Evolutionary conservation across 2,329 filamentous ascomycete genomes (phyloP), one percentile per base, ranked within the genome.

Genomic region (Davidsoniella neocaledoniae): DNA sequence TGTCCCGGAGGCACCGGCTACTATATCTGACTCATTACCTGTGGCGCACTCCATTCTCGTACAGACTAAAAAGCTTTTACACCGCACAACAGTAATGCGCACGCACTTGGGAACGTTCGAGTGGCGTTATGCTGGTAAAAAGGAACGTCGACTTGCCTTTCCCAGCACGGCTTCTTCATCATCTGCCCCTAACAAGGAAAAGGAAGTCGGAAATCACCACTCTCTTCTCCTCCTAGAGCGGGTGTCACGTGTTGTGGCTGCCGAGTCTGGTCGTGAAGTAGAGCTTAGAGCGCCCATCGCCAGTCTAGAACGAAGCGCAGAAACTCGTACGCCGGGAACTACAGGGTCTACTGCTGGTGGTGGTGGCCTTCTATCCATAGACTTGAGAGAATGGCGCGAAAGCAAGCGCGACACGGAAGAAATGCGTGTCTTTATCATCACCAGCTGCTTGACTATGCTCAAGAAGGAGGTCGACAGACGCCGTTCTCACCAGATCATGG

Each of bases 381-480:
- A 71, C 52, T 54, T 70, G 54, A 44, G 58, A 2, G 58, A 58
- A 49, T 67, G 64, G 62, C 52, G 50, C 21, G 63, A 58, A 6
- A 36, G 50, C 2, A 66, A 65, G 56, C 60, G 72, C 52, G 50
- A 52, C 23, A 25, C 38, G 6, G 53, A 54, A 33, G 51, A 53
- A 37, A 40, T 51, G 45, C 46, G 46, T 56, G 63, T 68, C n/a
- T 54, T 79, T 17, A 65, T 73, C 8, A 66, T 80, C 16, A 68
- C 70, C 41, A 78, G 72, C 14, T 76, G 71, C 52, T 56, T 81
- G 50, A 61, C 71, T 14, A 78, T 82, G 76, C 59, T 81, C 56
- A 81, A 81, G 69, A 76, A 73, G 61, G 79, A 81, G 66, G 64
- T 78, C 46, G 77, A 81, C 59, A 64, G 77, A 40, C 64, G 74